Percentiles rank a stretch among this genome's conserved stretches.
These are phyloP conservation scores for Beauveria asiatica DNA, from an alignment of 2,329 filamentous ascomycete species.

Conservation along the genomic window DNA sequence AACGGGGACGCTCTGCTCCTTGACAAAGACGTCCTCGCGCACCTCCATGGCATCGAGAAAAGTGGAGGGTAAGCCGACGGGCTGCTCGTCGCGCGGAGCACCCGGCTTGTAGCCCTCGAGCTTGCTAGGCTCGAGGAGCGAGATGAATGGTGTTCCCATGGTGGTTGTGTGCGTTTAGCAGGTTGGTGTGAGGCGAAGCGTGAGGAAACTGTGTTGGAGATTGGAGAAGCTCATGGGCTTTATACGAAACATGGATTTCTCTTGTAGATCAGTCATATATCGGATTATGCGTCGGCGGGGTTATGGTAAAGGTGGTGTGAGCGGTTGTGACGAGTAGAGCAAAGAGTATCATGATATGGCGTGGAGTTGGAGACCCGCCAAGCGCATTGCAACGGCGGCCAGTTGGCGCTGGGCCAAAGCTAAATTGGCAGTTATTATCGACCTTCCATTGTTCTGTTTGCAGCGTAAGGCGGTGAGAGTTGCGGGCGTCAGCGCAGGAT, in stretches of 20 bases:
- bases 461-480: background rate
- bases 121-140: conserved; percentile 38
- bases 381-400: background rate
- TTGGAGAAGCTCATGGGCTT: background rate
- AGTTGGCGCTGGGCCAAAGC: background rate
- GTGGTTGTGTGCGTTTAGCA: background rate
- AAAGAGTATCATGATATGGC: conserved; percentile 4
- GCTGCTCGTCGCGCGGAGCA: conserved; percentile 34
- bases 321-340: background rate
- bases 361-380: conserved; percentile 5
- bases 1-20: conserved; percentile 48
- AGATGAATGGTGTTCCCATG: conserved; percentile 44
- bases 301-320: background rate
- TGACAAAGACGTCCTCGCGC: conserved; percentile 51
- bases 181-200: background rate
- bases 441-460: background rate
- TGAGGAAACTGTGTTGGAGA: background rate
- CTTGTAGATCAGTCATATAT: background rate
- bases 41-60: conserved; percentile 59
- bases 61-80: conserved; percentile 36
- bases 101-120: conserved; percentile 39
- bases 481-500: background rate
- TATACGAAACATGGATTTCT: background rate
- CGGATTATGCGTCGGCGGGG: background rate
- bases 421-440: background rate